A percentile compares a stretch with the other conserved stretches of the same genome.
These are phyloP conservation scores for Euphrasia arctica DNA, from an alignment of 305 asterid genomes.

Conservation along the genomic window DNA sequence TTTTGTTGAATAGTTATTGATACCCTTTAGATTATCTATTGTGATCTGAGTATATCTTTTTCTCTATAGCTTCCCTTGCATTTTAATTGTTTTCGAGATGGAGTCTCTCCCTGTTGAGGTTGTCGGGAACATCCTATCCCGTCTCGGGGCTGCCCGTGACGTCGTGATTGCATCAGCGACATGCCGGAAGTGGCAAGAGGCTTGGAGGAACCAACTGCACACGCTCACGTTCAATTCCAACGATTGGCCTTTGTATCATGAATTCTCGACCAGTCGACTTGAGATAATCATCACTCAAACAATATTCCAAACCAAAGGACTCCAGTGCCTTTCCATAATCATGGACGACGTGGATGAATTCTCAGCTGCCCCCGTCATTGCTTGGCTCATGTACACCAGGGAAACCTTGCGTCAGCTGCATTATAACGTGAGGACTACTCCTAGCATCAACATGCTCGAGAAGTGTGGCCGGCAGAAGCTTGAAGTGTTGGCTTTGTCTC, in stretches of 20 bases:
- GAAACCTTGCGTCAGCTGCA: slow-evolving; percentile 78
- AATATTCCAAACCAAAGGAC: slow-evolving; percentile 68
- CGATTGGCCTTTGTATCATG: slow-evolving; percentile 82
- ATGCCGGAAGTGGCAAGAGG: slow-evolving; percentile 83
- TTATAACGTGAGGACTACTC: slow-evolving; percentile 74
- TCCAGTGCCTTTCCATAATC: slow-evolving; percentile 62
- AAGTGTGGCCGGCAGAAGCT: slow-evolving; percentile 87
- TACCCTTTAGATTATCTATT: neutral
- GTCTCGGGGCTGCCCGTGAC: slow-evolving; percentile 78
- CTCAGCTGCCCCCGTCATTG: slow-evolving; percentile 80
- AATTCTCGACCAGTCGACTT: slow-evolving; percentile 52
- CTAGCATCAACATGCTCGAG: slow-evolving; percentile 76
- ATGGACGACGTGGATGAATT: slow-evolving; percentile 86
- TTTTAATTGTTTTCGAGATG: slow-evolving; percentile 34
- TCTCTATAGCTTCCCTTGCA: neutral
- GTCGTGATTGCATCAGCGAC: slow-evolving; percentile 85
- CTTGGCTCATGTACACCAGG: slow-evolving; percentile 92
- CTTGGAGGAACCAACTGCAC: slow-evolving; percentile 80
- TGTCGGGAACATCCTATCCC: slow-evolving; percentile 76
- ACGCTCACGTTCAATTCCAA: slow-evolving; percentile 62
- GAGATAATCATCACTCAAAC: slow-evolving; percentile 84
- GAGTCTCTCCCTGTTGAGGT: slow-evolving; percentile 93
- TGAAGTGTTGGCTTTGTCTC: slow-evolving; percentile 72
- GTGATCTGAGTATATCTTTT: neutral
- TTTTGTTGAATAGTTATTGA: neutral